Evolutionary conservation across 306 rosid species (phyloP), one percentile per base, ranked within the genome.

Genomic region (Medicago lupulina): DNA sequence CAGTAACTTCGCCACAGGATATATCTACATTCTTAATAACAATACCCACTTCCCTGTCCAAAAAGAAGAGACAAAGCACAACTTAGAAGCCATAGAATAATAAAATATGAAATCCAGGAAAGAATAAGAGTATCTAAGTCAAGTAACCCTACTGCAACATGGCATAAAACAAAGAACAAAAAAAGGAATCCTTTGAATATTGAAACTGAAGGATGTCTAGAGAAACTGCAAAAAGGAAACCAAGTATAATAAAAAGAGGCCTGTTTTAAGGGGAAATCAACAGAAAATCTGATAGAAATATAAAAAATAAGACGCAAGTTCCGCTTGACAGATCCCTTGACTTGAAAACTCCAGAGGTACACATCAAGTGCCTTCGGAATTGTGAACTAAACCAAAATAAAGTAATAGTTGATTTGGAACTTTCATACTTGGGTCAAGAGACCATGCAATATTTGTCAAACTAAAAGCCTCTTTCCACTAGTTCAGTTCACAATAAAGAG

Each of bases 1-100:
- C 88, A 34, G 73, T 60, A 60, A 92, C 77, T 65, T 84, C 96
- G 68, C 98, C 99, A 57, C 67, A 47, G 38, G 81, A 38, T 66
- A 96, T 18, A 18, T 88, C 96, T 79, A 92, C 84, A 76, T 86
- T 83, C 89, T 83, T 88, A 70, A 87, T 70, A 72, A 76, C 67
- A 66, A 92, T 83, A 82, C 97, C 97, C 14, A 84, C 80, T 86
- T 92, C 96, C 86, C 98, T 96, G 79, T 82, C 79, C 91, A 86
- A 78, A 83, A 78, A 50, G 78, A n/a, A 62, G 40, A 44, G 55
- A 34, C 40, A 70, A 59, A 40, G 40, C 4, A 80, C 77, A 86
- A 70, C 55, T 61, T 54, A 61, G 73, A 19, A 38, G 19, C 40
- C 39, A 21, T 13, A 41, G 31, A 55, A 74, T 41, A 67, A 59